Evolutionary conservation across 2,329 filamentous ascomycete species (phyloP), one percentile per base, ranked within the genome.

Genomic region (Penicillium sp.): DNA sequence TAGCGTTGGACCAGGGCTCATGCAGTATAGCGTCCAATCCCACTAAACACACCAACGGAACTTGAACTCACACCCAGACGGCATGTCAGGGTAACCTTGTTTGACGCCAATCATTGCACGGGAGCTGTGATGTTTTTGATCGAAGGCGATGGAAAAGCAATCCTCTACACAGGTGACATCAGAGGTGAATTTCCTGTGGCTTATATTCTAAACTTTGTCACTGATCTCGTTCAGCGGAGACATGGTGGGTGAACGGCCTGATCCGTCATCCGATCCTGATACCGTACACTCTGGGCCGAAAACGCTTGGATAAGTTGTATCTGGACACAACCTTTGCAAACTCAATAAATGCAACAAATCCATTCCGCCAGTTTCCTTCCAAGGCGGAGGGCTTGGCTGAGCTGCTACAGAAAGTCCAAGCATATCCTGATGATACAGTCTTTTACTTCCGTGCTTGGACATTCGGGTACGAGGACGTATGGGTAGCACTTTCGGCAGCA

Each of bases 51-150:
- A 0, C 88, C 89, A 0, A 91, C 85, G 0, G 70, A 74, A 3
- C 81, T 97, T 39, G 88, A 95, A 61, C 76, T 96, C 2, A 77
- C 76, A 1, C 88, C 85, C 0, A 80, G 81, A 1, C 78, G 80
- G 39, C 73, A 72, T n/a, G 82, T 96, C 19, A 82, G 84, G 39
- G 88, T 95, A 14, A 96, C 90, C 0, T 75, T 96, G 0, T 81
- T 96, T 43, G 87, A 95, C 72, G 90, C 92, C 1, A 96, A 97
- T 60, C 92, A 96, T 65, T 97, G 92, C 61, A 80, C 86, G 0
- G 91, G 92, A 0, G 84, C 89, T 14, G 89, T 93, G 14, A 95
- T 95, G 89, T 96, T 96, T 64, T 75, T 96, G 14, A 86, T 96
- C 25, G 88, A 96, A 70, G 83, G 82, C 2, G 70, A 81, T 45